These are phyloP conservation scores for Aspergillus alliaceus DNA, from an alignment of 2,329 filamentous ascomycete genomes.

Conservation along the genomic window DNA sequence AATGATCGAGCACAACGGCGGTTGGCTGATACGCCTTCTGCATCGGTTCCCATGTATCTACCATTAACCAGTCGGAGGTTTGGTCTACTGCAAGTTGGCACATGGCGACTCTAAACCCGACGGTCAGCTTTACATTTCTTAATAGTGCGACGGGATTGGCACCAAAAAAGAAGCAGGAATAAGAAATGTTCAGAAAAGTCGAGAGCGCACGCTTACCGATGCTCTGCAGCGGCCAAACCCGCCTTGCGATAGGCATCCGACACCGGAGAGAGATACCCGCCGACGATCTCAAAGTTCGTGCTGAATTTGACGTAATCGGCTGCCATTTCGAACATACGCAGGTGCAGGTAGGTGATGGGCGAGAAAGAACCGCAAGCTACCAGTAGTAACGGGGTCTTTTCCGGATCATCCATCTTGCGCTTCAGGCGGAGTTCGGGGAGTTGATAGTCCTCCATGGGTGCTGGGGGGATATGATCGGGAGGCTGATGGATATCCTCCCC, in stretches of 20 bases:
- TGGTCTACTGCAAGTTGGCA: constrained; percentile 74
- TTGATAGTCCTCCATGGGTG: constrained; percentile 41
- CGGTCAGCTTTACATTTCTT: not conserved
- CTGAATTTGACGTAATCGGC: constrained; percentile 75
- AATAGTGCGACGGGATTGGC: no score
- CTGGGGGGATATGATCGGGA: constrained; percentile 22
- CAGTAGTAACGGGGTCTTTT: constrained; percentile 48
- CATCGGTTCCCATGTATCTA: constrained; percentile 86
- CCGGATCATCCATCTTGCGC: constrained; percentile 47
- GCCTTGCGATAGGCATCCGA: constrained; percentile 77
- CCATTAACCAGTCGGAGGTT: constrained; percentile 77
- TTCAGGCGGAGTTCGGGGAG: constrained; percentile 48
- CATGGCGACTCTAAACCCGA: constrained; percentile 69
- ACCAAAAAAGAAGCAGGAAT: no score
- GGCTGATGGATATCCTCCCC: constrained; percentile 30
- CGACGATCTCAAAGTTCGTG: constrained; percentile 79
- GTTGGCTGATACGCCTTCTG: constrained; percentile 85
- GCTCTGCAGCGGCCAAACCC: constrained; percentile 70
- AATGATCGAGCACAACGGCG: constrained; percentile 85
- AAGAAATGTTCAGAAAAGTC: no score
- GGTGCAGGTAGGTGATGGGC: constrained; percentile 57
- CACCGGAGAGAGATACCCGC: constrained; percentile 80
- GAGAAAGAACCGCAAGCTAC: constrained; percentile 64
- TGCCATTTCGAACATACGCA: constrained; percentile 88
- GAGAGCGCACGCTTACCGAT: no score